These are phyloP conservation scores for Fistulinella prunicolor DNA, from an alignment of 768 basidiomycete species.

Conservation along the genomic window DNA sequence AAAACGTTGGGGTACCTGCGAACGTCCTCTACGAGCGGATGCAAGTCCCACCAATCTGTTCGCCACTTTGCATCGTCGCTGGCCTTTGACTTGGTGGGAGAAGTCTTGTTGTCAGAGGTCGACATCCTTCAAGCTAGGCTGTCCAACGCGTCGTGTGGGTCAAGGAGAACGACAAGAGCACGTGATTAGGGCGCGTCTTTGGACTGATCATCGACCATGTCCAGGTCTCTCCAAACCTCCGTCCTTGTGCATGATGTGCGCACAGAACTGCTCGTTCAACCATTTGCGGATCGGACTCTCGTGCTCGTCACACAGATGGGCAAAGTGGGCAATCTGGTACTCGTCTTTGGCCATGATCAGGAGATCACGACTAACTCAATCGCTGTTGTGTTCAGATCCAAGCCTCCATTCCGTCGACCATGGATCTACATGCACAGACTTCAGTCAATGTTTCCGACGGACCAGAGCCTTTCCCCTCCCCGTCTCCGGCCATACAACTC, in stretches of 20 bases:
- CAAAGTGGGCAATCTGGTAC: conserved; percentile 85
- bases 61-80: conserved; percentile 55
- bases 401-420: conserved; percentile 67
- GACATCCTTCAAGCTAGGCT: conserved; percentile 16
- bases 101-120: conserved; percentile 23
- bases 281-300: conserved; percentile 75
- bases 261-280: conserved; percentile 78
- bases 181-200: not conserved
- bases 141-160: too few relatives aligned
- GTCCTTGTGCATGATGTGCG: conserved; percentile 50
- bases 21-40: conserved; percentile 56
- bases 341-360: not conserved
- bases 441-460: conserved; percentile 35
- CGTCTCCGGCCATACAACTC: conserved; percentile 72
- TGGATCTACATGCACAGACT: conserved; percentile 47
- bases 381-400: conserved; percentile 57
- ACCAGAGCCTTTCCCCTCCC: conserved; percentile 46
- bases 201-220: conserved; percentile 19
- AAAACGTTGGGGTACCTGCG: conserved; percentile 41
- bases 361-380: too few relatives aligned
- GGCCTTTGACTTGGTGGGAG: conserved; percentile 53
- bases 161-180: not conserved
- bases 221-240: conserved; percentile 40
- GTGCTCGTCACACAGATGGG: conserved; percentile 90
- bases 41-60: conserved; percentile 72